Percentiles rank a stretch among this genome's conserved stretches.
These are phyloP conservation scores for Aspergillus unguis DNA, from an alignment of 2,329 filamentous ascomycete genomes.

Conservation along the genomic window DNA sequence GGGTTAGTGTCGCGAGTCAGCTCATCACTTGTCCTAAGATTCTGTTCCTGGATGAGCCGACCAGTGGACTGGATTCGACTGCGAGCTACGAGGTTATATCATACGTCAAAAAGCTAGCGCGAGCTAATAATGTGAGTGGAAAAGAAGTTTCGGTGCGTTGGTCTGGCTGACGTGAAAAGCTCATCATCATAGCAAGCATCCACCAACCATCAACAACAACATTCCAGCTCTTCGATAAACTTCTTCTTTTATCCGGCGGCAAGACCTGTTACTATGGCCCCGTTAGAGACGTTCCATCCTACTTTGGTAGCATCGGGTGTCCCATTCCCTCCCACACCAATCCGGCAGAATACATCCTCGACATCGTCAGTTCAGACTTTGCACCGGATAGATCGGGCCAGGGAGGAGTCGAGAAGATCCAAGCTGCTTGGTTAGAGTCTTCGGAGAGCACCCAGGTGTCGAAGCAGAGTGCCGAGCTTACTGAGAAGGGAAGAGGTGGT, in stretches of 20 bases:
- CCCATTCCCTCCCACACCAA: constrained; percentile 69
- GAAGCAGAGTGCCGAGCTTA: constrained; percentile 6
- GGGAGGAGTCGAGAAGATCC: constrained; percentile 53
- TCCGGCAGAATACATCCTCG: constrained; percentile 75
- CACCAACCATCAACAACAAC: constrained; percentile 80
- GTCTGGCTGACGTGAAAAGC: constrained; percentile 30
- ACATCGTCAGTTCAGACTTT: constrained; percentile 77
- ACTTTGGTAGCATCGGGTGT: constrained; percentile 62
- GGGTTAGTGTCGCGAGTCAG: constrained; percentile 75
- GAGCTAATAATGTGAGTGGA: constrained; percentile 58
- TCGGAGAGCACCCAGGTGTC: constrained; percentile 30
- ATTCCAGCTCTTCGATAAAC: constrained; percentile 75
- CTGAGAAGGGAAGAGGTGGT: constrained; percentile 25
- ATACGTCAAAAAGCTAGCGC: constrained; percentile 65
- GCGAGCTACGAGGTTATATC: constrained; percentile 73
- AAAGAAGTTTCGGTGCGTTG: background rate
- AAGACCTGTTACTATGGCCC: constrained; percentile 71
- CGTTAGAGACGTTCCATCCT: constrained; percentile 54
- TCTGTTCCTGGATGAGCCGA: constrained; percentile 80
- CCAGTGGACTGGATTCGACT: constrained; percentile 75
- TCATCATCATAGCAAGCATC: constrained; percentile 77
- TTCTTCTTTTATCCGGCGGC: constrained; percentile 69
- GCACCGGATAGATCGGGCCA: constrained; percentile 48
- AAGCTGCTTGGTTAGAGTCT: constrained; percentile 56
- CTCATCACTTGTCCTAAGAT: constrained; percentile 78